Percentiles rank a stretch among this genome's conserved stretches.
These are phyloP conservation scores for Phytophthora aleatoria DNA, from an alignment of 352 stramenopile genomes.

Conservation along the genomic window DNA sequence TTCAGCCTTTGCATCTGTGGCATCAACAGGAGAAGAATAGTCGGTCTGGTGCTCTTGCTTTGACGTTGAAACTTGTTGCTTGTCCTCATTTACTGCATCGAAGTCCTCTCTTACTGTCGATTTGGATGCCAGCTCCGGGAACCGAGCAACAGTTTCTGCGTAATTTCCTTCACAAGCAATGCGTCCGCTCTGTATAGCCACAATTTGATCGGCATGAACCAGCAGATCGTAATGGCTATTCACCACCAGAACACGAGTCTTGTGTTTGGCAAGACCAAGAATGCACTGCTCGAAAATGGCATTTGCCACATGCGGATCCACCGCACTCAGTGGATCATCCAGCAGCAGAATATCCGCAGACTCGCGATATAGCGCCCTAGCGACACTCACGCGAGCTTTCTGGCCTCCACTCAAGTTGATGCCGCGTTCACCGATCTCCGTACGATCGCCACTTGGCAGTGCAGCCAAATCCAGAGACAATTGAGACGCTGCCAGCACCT, in stretches of 20 bases:
- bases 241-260: slow-evolving; percentile 89
- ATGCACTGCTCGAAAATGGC: slow-evolving; percentile 93
- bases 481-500: too few relatives aligned
- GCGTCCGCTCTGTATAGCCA: slow-evolving; percentile 69
- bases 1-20: background rate
- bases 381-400: too few relatives aligned
- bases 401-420: too few relatives aligned
- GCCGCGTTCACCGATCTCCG: too few relatives aligned
- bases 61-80: background rate
- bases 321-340: slow-evolving; percentile 92
- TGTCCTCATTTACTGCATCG: background rate
- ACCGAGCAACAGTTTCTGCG: slow-evolving; percentile 52
- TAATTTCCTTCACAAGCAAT: slow-evolving; percentile 81
- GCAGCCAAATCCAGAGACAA: too few relatives aligned
- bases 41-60: background rate
- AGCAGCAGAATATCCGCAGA: slow-evolving; percentile 89
- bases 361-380: slow-evolving; percentile 3
- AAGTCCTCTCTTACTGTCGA: background rate
- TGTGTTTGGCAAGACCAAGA: slow-evolving; percentile 45
- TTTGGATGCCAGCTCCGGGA: slow-evolving; percentile 26
- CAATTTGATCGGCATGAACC: slow-evolving; percentile 47
- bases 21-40: background rate
- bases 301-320: slow-evolving; percentile 94
- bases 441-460: too few relatives aligned
- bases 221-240: slow-evolving; percentile 91